phyloP scores from a whole-genome alignment of 2,329 filamentous ascomycete species.

The Neopestalotiopsis sp. region DNA sequence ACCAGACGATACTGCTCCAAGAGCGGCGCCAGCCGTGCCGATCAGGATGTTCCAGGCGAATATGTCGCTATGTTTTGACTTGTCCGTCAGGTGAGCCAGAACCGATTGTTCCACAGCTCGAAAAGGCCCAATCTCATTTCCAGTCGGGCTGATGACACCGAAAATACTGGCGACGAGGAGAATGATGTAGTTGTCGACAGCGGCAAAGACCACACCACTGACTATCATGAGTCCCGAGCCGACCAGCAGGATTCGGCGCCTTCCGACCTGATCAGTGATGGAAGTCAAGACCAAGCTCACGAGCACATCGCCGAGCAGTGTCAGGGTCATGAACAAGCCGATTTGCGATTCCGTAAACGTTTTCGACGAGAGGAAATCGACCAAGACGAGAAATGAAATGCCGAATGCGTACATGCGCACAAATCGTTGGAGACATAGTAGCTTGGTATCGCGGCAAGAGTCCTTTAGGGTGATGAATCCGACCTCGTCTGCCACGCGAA shows the following conservation, averaged over 20 bases:
- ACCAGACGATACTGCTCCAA: constrained; percentile 62
- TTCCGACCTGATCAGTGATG: constrained; percentile 44
- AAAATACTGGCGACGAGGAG: constrained; percentile 44
- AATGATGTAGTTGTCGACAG: constrained; percentile 43
- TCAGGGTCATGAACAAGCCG: constrained; percentile 51
- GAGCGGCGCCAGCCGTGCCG: constrained; percentile 62
- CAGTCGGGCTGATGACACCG: constrained; percentile 48
- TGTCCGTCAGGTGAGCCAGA: constrained; percentile 55
- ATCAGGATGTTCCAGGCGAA: constrained; percentile 64
- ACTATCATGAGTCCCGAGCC: constrained; percentile 43
- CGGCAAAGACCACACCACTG: constrained; percentile 43
- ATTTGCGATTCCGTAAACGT: constrained; percentile 43
- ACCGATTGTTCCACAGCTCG: constrained; percentile 63
- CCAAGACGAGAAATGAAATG: constrained; percentile 8
- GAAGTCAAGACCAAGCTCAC: constrained; percentile 48
- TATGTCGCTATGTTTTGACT: constrained; percentile 52
- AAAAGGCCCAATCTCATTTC: constrained; percentile 66
- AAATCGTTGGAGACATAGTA: constrained; percentile 4
- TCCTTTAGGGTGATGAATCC: not conserved
- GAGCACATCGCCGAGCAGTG: constrained; percentile 46
- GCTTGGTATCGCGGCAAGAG: constrained; percentile 4
- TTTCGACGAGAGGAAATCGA: constrained; percentile 42
- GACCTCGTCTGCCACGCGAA: not conserved
- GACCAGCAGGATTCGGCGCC: constrained; percentile 40
- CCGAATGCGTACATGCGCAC: constrained; percentile 10